These are phyloP conservation scores for Exophiala oligosperma DNA, from an alignment of 2,329 filamentous ascomycete species.

Conservation along the genomic window DNA sequence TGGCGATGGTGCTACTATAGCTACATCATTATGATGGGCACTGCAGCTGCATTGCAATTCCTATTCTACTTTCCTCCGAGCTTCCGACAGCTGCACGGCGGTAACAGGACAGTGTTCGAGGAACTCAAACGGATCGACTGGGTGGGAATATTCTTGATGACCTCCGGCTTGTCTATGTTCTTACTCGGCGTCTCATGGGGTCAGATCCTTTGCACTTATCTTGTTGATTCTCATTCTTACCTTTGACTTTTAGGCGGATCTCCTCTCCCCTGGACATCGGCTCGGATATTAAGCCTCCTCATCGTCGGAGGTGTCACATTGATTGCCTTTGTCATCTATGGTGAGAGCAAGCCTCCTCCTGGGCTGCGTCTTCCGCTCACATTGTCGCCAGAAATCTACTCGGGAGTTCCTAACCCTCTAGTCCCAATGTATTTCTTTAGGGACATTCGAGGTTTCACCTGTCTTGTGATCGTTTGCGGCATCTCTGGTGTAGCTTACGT, in stretches of 20 bases:
- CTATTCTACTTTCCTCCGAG: constrained; percentile 45
- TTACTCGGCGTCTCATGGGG: constrained; percentile 43
- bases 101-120: constrained; percentile 34
- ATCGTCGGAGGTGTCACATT: constrained; percentile 22
- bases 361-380: too few species aligned
- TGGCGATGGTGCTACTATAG: constrained; percentile 38
- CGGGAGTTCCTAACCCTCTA: too few species aligned
- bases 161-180: constrained; percentile 42
- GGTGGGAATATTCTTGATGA: constrained; percentile 45
- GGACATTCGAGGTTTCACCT: not conserved
- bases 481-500: not conserved
- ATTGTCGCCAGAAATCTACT: too few species aligned
- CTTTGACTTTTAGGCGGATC: constrained; percentile 26
- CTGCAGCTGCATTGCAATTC: constrained; percentile 35
- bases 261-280: constrained; percentile 15
- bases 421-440: not conserved
- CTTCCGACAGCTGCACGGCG: constrained; percentile 40
- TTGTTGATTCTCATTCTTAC: too few species aligned
- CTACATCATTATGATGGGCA: constrained; percentile 38
- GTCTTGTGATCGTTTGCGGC: not conserved
- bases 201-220: too few species aligned
- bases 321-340: too few species aligned
- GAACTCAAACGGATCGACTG: constrained; percentile 48
- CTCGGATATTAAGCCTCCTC: constrained; percentile 31
- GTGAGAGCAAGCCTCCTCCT: too few species aligned